Base-by-base conservation (phyloP, 108 stramenopile species). In the Cyclostephanos tholiformis region DNA sequence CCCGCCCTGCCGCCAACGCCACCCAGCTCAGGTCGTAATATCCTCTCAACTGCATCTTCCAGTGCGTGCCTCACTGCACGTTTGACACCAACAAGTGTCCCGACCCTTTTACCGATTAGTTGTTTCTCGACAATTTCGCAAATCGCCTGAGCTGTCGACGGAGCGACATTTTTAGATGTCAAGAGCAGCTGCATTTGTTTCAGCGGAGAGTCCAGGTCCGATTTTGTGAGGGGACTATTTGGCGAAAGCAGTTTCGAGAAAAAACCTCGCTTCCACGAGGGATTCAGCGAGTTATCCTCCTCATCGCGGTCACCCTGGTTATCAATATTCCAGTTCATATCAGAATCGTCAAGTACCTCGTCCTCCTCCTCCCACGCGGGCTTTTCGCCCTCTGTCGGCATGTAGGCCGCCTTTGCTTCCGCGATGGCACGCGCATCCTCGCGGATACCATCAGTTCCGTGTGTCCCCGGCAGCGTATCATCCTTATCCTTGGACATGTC, bases 141-240 rank as follows among this genome's bases (percentile, higher is more conserved):
- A 29, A 95, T 86, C 11, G 91, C 86, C 43, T 83, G 55, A 11
- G 93, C 98, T 59, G 97, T 89, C 20, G 93, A 93, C 12, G 72
- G 60, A 1, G 97, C 95, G 7, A 98, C 97, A 76, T 99, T 99
- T 69, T 97, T 95, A 35, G 82, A 78, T 36, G 94, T 85, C 17
- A 99, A 69, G 22, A 89, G 59, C 79, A 86, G 78, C 64, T 96
- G 78, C 87, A 99, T 93, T 57, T 91, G 86, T 41, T 85, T 74
- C 63, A 98, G 66, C n/a, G 90, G 88, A 17, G 77, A 77, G 23
- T 85, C 82, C 19, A 99, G 78, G 74, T 91, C 92, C 11, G 81
- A 67, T 49, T 87, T 86, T 11, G 88, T 85, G 60, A 79, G 63
- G 16, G 77, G 77, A 35, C 69, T 25, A 88, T 81, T 82, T 80